phyloP scores from a whole-genome alignment of 352 stramenopile species.

The Phytopythium litorale region DNA sequence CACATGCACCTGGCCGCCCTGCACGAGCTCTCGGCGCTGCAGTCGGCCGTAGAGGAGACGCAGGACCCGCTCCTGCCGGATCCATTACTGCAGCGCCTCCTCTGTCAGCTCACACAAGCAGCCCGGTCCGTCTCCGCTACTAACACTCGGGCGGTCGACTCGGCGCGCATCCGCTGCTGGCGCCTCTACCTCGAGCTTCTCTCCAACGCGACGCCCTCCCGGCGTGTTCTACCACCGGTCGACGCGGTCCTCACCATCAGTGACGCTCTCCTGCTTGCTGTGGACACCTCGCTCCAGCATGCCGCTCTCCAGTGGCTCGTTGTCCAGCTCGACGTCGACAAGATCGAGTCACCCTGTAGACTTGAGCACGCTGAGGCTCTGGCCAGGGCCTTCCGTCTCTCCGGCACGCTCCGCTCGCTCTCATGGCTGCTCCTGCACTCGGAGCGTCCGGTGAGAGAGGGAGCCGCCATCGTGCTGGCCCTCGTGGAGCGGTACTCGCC shows the following conservation, averaged over 20 bases:
- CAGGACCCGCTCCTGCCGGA: background rate
- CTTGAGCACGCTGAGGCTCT: conserved; percentile 9
- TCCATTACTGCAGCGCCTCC: background rate
- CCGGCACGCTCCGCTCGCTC: conserved; percentile 34
- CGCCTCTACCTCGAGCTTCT: conserved; percentile 1
- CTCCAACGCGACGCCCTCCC: background rate
- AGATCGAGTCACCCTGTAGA: background rate
- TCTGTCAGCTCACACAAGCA: background rate
- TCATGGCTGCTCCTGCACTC: conserved; percentile 34
- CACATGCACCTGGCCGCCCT: background rate
- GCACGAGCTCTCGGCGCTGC: background rate
- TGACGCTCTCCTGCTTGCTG: background rate
- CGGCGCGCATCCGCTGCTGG: background rate
- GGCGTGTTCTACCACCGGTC: background rate
- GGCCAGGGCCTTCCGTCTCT: conserved; percentile 22
- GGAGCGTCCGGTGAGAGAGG: conserved; percentile 11
- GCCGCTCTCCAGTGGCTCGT: conserved; percentile 15
- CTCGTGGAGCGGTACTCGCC: conserved; percentile 19
- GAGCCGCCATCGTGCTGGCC: conserved; percentile 15
- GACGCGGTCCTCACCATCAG: background rate
- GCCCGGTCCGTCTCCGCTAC: background rate
- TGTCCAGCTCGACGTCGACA: conserved; percentile 10
- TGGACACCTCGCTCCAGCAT: conserved; percentile 12
- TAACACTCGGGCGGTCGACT: background rate
- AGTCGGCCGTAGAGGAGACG: background rate